phyloP scores from a whole-genome alignment of 139 green algal genomes.

The Axilococcus clingmanii region DNA sequence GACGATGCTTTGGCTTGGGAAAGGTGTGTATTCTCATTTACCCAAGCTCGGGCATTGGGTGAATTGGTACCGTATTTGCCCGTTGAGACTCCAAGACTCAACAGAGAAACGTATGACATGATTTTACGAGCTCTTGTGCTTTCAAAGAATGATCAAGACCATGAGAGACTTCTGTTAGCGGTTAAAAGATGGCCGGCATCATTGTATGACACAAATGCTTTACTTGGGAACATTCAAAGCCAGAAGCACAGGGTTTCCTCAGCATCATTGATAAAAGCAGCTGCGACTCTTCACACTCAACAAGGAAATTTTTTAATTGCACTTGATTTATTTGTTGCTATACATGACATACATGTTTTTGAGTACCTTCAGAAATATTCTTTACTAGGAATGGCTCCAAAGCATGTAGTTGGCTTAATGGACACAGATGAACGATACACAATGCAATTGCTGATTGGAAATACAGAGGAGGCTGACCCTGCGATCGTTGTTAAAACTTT shows the following conservation, averaged over 20 bases:
- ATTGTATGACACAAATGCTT: background rate
- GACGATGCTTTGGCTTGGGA: conserved; percentile 54
- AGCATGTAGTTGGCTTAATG: conserved; percentile 37
- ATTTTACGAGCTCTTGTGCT: conserved; percentile 60
- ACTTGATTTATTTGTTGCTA: conserved; percentile 1
- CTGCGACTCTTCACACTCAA: conserved; percentile 31
- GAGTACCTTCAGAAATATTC: conserved; percentile 52
- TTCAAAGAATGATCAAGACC: too few relatives aligned
- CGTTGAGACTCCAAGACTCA: conserved; percentile 45
- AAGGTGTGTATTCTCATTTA: conserved; percentile 61
- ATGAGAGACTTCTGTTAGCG: too few relatives aligned
- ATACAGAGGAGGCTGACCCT: conserved; percentile 41
- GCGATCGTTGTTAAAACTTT: conserved; percentile 34
- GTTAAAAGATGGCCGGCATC: background rate
- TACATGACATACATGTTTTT: conserved; percentile 32
- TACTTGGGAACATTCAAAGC: too few relatives aligned
- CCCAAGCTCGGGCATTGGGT: conserved; percentile 58
- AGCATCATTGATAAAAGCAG: background rate
- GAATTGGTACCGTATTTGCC: conserved; percentile 67
- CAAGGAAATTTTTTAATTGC: conserved; percentile 1
- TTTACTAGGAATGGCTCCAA: conserved; percentile 6
- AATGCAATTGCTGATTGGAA: conserved; percentile 44
- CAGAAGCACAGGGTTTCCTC: too few relatives aligned
- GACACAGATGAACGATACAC: conserved; percentile 46
- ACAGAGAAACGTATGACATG: conserved; percentile 70